These are phyloP conservation scores for Stropharia rugosoannulata DNA, from an alignment of 768 basidiomycete species.

Conservation along the genomic window DNA sequence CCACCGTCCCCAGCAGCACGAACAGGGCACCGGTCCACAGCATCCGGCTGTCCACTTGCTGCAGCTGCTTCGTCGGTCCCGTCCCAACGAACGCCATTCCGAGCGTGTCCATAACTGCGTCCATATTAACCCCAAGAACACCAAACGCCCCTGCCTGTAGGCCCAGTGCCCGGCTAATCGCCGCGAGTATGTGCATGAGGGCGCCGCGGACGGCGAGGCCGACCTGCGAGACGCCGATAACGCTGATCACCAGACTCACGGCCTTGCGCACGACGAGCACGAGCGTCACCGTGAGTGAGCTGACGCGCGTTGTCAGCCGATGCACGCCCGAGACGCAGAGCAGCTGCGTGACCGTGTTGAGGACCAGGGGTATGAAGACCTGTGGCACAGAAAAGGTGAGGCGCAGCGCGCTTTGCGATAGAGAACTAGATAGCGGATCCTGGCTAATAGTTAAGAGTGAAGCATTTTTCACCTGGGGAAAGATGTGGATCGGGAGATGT, in stretches of 20 bases:
- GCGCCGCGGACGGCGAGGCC: slow-evolving; percentile 2
- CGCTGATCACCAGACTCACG: slow-evolving; percentile 71
- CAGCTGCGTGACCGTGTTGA: slow-evolving; percentile 84
- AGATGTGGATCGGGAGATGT: slow-evolving; percentile 18
- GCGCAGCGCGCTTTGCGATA: slow-evolving; percentile 14
- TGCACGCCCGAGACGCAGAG: slow-evolving; percentile 88
- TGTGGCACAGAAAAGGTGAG: slow-evolving; percentile 49
- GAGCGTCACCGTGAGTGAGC: slow-evolving; percentile 75
- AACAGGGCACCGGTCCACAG: slow-evolving; percentile 72
- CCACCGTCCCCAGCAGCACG: slow-evolving; percentile 71
- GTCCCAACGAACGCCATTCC: slow-evolving; percentile 17
- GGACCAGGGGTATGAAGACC: slow-evolving; percentile 58
- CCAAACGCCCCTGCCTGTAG: not conserved
- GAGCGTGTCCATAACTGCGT: slow-evolving; percentile 10
- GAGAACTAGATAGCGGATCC: not conserved
- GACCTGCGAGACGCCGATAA: slow-evolving; percentile 40
- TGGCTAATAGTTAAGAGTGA: slow-evolving; percentile 27
- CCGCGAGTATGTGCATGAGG: not conserved
- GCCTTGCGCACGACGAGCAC: slow-evolving; percentile 83
- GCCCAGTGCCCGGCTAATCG: not conserved
- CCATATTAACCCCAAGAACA: slow-evolving; percentile 12
- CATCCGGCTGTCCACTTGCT: slow-evolving; percentile 37
- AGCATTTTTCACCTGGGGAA: slow-evolving; percentile 15
- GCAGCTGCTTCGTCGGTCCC: slow-evolving; percentile 15
- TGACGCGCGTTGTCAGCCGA: slow-evolving; percentile 75